Conservation (phyloP, 164 flowering plant genomes). For the Annona squamosa region DNA sequence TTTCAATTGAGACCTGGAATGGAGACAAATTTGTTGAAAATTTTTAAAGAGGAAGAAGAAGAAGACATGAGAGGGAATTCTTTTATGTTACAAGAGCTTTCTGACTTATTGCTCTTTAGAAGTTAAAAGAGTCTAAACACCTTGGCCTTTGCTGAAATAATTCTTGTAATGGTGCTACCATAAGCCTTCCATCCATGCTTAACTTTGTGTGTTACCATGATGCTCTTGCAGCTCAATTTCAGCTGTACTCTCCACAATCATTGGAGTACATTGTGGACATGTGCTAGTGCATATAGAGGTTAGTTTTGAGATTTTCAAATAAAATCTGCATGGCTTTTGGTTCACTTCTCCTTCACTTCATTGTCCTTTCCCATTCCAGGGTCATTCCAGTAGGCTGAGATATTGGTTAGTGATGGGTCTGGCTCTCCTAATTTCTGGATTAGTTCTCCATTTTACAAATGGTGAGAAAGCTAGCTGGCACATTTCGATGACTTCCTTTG, state of each 20-base stretch:
- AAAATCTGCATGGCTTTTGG: neutral
- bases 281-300: slow-evolving; percentile 77
- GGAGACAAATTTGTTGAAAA: too few relatives aligned
- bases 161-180: too few relatives aligned
- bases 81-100: too few relatives aligned
- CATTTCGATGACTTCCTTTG: too few relatives aligned
- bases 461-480: slow-evolving; percentile 32
- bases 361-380: slow-evolving; percentile 29
- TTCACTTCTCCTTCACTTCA: neutral
- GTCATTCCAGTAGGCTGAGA: slow-evolving; percentile 53
- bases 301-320: neutral
- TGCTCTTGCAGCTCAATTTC: slow-evolving; percentile 65
- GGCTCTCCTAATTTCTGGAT: slow-evolving; percentile 44
- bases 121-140: too few relatives aligned
- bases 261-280: slow-evolving; percentile 88
- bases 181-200: neutral
- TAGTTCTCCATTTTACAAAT: slow-evolving; percentile 65
- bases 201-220: neutral
- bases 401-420: slow-evolving; percentile 66
- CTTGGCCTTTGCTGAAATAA: too few relatives aligned
- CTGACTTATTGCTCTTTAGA: too few relatives aligned
- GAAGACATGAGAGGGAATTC: too few relatives aligned
- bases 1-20: too few relatives aligned
- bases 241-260: slow-evolving; percentile 61
- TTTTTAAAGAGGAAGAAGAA: too few relatives aligned